Conservation (phyloP, 495 filamentous ascomycete species). For the Penicillium desertorum region DNA sequence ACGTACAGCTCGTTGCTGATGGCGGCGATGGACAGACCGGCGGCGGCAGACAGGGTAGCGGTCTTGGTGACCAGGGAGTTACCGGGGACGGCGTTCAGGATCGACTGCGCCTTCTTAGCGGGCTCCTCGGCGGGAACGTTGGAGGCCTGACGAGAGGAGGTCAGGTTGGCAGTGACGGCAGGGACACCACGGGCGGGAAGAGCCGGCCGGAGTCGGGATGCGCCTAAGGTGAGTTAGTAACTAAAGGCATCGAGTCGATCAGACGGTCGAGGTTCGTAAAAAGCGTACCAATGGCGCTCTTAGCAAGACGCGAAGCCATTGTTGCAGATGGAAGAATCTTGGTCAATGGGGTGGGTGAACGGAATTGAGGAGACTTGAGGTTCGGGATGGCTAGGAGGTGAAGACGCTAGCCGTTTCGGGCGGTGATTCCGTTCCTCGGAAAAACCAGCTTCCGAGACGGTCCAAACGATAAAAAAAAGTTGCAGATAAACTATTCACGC, state of each 20-base stretch:
- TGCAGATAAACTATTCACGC: slow-evolving; percentile 9
- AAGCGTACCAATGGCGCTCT: slow-evolving; percentile 82
- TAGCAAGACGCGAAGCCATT: slow-evolving; percentile 96
- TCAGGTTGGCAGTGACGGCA: slow-evolving; percentile 64
- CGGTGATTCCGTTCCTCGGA: slow-evolving; percentile 55
- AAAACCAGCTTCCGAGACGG: slow-evolving; percentile 40
- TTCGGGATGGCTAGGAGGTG: slow-evolving; percentile 72
- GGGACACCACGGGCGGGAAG: slow-evolving; percentile 65
- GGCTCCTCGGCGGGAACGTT: slow-evolving; percentile 80
- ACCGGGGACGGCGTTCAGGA: slow-evolving; percentile 86
- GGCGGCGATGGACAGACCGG: slow-evolving; percentile 87
- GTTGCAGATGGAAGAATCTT: slow-evolving; percentile 47
- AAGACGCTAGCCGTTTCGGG: slow-evolving; percentile 80
- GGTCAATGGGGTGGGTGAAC: slow-evolving; percentile 43
- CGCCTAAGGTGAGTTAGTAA: slow-evolving; percentile 60
- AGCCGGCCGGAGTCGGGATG: slow-evolving; percentile 80
- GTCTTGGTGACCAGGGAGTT: slow-evolving; percentile 88
- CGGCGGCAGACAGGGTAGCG: slow-evolving; percentile 88
- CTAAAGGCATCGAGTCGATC: slow-evolving; percentile 16
- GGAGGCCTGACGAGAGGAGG: slow-evolving; percentile 65
- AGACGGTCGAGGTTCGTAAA: slow-evolving; percentile 1
- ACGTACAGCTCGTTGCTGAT: slow-evolving; percentile 99
- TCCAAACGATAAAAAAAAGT: slow-evolving; percentile 38
- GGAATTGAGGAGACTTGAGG: slow-evolving; percentile 48
- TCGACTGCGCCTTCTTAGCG: slow-evolving; percentile 90